Conservation (phyloP, 257 asterid genomes). For the Lithospermum erythrorhizon region DNA sequence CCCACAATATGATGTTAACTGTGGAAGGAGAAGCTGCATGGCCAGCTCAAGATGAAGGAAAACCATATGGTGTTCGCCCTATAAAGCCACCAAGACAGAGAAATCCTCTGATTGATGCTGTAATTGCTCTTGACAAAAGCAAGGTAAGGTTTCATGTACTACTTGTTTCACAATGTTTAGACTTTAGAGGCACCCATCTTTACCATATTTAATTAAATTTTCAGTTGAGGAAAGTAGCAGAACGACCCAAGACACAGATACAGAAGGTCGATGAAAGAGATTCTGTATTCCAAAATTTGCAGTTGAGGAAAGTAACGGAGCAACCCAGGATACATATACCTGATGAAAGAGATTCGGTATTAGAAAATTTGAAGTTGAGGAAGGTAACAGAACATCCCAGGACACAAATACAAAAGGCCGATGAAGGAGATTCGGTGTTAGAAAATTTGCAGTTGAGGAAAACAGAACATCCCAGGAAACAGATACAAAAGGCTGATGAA, state of each 20-base stretch:
- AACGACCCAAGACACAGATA: too few species aligned
- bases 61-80: slow-evolving; percentile 23
- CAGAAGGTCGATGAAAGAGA: too few species aligned
- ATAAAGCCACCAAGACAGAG: slow-evolving; percentile 51
- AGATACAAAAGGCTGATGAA: slow-evolving; percentile 32
- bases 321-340: slow-evolving; percentile 35
- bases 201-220: slow-evolving; percentile 9
- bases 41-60: slow-evolving; percentile 41
- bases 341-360: slow-evolving; percentile 14
- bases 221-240: slow-evolving; percentile 26
- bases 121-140: slow-evolving; percentile 69
- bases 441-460: slow-evolving; percentile 65
- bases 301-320: slow-evolving; percentile 7
- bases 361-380: slow-evolving; percentile 55
- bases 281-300: too few species aligned
- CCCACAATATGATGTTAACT: slow-evolving; percentile 18
- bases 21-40: slow-evolving; percentile 24
- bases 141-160: slow-evolving; percentile 36
- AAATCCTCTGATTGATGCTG: slow-evolving; percentile 66
- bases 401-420: slow-evolving; percentile 42
- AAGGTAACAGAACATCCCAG: slow-evolving; percentile 47
- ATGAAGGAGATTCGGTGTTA: slow-evolving; percentile 13
- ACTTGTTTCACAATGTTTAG: not conserved
- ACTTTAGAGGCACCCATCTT: not conserved
- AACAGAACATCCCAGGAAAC: slow-evolving; percentile 44